Base-by-base conservation (phyloP, 305 asterid species). In the Fraxinus angustifolia region DNA sequence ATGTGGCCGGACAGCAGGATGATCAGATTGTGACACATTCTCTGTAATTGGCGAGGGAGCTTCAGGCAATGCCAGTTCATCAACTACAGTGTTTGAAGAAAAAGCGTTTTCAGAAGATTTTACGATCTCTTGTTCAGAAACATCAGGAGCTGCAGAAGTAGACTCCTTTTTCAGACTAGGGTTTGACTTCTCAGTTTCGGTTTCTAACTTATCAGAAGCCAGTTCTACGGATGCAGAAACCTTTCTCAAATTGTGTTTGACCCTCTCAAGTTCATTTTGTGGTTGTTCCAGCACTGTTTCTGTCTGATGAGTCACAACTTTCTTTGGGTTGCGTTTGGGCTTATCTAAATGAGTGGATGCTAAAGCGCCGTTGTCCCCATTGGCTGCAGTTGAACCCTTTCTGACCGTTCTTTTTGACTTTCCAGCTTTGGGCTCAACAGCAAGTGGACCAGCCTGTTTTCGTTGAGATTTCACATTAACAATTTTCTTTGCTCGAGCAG, bases 231-330 rank as follows among this genome's bases (percentile, higher is more conserved):
- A 82, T 67, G 97, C 90, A 36, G 98, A 84, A 85, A 94, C 93
- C 88, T 92, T 94, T 85, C 95, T 91, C 82, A 94, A 82, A 83
- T 75, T 94, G 76, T 92, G 97, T 79, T 94, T 94, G 38, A 94
- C 97, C 89, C 90, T 90, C 89, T 94, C 98, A 6, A 94, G 90
- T 86, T 94, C 98, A 80, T 78, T 91, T 58, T 89, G 94, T 80
- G 94, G 85, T 80, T 93, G 97, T 71, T 94, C 97, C 83, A 84
- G 92, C 48, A 80, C 88, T 11, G 76, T 62, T 87, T 94, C 98
- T 56, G 84, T 70, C 74, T 90, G 97, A 85, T 82, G 88, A 71
- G 80, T 89, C 14, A 78, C 17, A 62, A 79, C 73, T 87, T 90
- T 94, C 86, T 90, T 88, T 7, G 91, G 77, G 84, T 85, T 84